A percentile compares a stretch with the other conserved stretches of the same genome.
Evolutionary conservation across 164 flowering plant genomes (phyloP).

Genomic region (Hamamelis virginiana): DNA sequence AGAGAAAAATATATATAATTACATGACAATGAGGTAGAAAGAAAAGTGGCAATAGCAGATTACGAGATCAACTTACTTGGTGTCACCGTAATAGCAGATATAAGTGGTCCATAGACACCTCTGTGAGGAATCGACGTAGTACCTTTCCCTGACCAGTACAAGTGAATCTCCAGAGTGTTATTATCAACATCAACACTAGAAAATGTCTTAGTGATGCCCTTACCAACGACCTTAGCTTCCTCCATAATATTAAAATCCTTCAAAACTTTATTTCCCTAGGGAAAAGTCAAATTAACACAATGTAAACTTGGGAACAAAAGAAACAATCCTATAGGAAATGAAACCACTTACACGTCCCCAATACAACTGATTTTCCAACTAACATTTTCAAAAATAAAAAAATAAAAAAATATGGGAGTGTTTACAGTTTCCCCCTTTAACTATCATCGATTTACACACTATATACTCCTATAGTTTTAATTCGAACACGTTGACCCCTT

Average conservation of each 20-base stretch:
- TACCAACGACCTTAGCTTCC: conserved; percentile 15
- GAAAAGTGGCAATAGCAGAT: neutral
- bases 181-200: conserved; percentile 3
- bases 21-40: neutral
- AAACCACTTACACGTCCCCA: neutral
- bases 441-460: too few species aligned
- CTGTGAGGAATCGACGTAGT: conserved; percentile 34
- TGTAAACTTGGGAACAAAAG: neutral
- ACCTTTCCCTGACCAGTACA: conserved; percentile 57
- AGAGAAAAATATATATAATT: neutral
- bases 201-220: neutral
- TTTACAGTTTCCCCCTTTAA: too few species aligned
- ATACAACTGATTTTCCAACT: too few species aligned
- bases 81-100: conserved; percentile 50
- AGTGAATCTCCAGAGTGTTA: conserved; percentile 36
- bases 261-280: conserved; percentile 4
- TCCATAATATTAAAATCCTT: conserved; percentile 21
- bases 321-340: neutral
- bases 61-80: conserved; percentile 25
- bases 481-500: too few species aligned
- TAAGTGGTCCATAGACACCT: conserved; percentile 52
- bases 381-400: too few species aligned
- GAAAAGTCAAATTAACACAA: neutral
- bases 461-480: too few species aligned
- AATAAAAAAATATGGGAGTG: too few species aligned